Evolutionary conservation across 345 rosid genomes (phyloP), one percentile per base, ranked within the genome.

Genomic region (Gossypium stocksii): DNA sequence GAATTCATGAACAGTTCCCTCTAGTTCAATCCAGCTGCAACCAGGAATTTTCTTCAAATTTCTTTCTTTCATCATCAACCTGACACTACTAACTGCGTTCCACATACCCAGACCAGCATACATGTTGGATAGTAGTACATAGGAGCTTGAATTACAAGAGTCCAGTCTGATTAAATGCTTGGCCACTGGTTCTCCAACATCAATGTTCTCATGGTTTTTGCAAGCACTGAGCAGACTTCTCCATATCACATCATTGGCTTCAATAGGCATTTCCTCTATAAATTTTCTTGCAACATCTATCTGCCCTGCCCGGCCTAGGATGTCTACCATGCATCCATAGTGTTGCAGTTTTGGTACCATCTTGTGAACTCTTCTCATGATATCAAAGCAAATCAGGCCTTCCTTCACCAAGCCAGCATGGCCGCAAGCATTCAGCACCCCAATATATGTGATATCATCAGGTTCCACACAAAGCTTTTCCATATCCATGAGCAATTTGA

Each of bases 351-450:
- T 87, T 22, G 93, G 91, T 72, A 69, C 80, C 60, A 87, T 75
- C 15, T 78, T 78, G 77, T 87, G 87, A 44, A 78, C 74, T 56
- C 73, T 66, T 68, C 82, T 83, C 93, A 87, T 89, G 74, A 86
- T 84, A 62, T 84, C 83, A 53, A 89, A 87, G 54, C 85, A 80
- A 43, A 83, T 73, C 59, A 82, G 82, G 15, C 93, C 91, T 80
- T 89, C 88, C 57, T 80, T 76, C 56, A 89, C 84, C 57, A 87
- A 67, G 5, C 93, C 93, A 59, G 88, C 88, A 74, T 89, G 93
- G 68, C 88, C 85, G 56, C 93, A 89, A 11, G 89, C 93, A 45
- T 85, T 87, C 74, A 89, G 72, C 34, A 87, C 83, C 12, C 88
- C 89, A 43, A 87, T 74, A 9, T 81, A 89, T 9, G 93, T 87